Evolutionary conservation across 202 grass and related monocot genomes (phyloP).

Genomic region (Dendrocalamus latiflorus): DNA sequence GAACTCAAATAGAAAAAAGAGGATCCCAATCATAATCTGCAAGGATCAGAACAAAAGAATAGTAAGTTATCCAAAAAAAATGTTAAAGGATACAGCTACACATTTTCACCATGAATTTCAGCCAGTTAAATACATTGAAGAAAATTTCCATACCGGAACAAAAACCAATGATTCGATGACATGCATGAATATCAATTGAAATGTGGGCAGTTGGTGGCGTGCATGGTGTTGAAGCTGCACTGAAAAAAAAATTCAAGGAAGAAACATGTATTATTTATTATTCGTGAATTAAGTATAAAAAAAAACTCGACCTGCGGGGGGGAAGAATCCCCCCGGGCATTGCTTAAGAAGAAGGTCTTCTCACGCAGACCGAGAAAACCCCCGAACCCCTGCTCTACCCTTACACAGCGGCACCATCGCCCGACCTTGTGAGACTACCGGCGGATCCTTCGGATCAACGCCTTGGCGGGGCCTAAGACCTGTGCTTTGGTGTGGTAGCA

Average conservation of each 20-base stretch:
- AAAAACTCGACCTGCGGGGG: no score
- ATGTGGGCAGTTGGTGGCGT: conserved; percentile 86
- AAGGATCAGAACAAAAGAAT: conserved; percentile 32
- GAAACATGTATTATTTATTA: conserved; percentile 1
- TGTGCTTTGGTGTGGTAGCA: no score
- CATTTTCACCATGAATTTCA: conserved; percentile 20
- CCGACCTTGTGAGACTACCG: no score
- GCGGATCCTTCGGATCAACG: no score
- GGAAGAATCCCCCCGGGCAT: no score
- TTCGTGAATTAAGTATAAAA: no score
- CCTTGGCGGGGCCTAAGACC: no score
- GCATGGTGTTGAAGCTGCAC: conserved; percentile 99
- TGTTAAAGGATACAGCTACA: conserved; percentile 1
- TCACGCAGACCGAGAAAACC: no score
- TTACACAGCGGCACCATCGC: no score
- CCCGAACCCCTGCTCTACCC: no score
- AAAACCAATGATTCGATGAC: conserved; percentile 99
- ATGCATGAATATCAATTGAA: conserved; percentile 97
- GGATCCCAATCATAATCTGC: conserved; percentile 99
- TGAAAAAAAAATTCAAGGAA: conserved; percentile 52
- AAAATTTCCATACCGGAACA: conserved; percentile 74
- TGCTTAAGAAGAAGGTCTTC: no score
- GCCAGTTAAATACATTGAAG: not conserved
- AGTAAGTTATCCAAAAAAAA: conserved; percentile 8
- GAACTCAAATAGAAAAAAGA: conserved; percentile 99